Evolutionary conservation across 768 basidiomycete species (phyloP), one percentile per base, ranked within the genome.

Genomic region (Cystobasidium tubakii): DNA sequence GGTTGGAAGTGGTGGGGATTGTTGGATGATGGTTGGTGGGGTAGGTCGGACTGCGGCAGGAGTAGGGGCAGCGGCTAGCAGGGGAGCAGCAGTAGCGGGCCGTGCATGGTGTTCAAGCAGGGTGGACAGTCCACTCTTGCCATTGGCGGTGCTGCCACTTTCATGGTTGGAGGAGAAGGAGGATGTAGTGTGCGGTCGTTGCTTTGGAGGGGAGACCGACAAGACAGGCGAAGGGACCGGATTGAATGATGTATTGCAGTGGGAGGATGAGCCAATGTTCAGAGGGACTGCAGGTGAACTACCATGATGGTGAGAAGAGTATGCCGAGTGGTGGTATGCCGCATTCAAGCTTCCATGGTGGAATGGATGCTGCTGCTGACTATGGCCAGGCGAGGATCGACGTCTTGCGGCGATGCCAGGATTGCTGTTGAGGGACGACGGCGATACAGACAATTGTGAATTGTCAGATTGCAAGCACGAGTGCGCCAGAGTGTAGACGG

Each of bases 401-500:
- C 27, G 12, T 10, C 42, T 67, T 3, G 6, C 17, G 65, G 36
- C 13, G 36, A 29, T n/a, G 44, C 39, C 17, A 21, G 25, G 19
- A 23, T 42, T 42, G 43, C 21, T 53, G 34, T 36, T 25, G 7
- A 34, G 10, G 7, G 39, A 65, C 21, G 31, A 25, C 10, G 43
- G 63, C 25, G 43, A 65, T 7, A 17, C 27, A n/a, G 43, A 44
- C 21, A 65, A 29, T 39, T 9, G 7, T 3, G 36, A 39, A 39
- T 39, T 65, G 39, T 44, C 63, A 15, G 12, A 17, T 39, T 34
- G 63, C 21, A 65, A 29, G 63, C 63, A 46, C 63, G 36, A 46
- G 31, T 65, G 63, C 25, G 50, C 23, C 1, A 71, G 50, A 29
- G 57, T 29, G 21, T 60, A 60, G 69, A 60, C 69, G 31, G 69